Base-by-base conservation (phyloP, 257 asterid species). In the Nemophila menziesii region DNA sequence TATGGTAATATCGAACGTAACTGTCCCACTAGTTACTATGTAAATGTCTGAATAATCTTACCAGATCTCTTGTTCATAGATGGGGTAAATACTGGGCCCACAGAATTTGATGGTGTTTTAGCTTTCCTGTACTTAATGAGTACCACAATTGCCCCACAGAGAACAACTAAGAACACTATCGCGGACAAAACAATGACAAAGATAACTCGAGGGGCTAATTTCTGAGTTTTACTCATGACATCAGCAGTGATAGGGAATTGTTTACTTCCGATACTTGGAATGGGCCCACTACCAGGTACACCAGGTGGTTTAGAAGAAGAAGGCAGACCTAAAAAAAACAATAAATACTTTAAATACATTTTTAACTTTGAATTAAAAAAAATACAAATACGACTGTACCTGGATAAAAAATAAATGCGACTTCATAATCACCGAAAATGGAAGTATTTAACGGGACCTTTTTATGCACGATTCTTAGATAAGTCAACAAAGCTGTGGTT, bases 401-500 rank as follows among this genome's bases (percentile, higher is more conserved):
- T 78, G 94, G 94, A 67, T 90, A 90, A 44, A 56, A 24, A 53
- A 90, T 67, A 71, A 55, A 43, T 29, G 61, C 40, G 47, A 90
- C 87, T 22, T 75, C 78, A 49, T 85, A 90, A 57, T 74, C 80
- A 50, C 98, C 98, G 64, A 90, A 90, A 51, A 90, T 68, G 10
- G 94, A 76, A 64, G 71, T 74, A 65, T 90, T 90, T 41, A 90
- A 81, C 56, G 83, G 71, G 67, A 90, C 85, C 64, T 79, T 90
- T 78, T 74, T 85, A 27, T 69, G 78, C 75, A 77, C 65, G 55
- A 90, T 69, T 65, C 98, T 74, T 67, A 77, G 79, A 58, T 79
- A 90, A 45, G 86, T 85, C 58, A 90, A 73, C 59, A 54, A 49
- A 51, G 98, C 98, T 49, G 98, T 90, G 21, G 92, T 85, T 52